These are phyloP conservation scores for Colletotrichum plurivorum DNA, from an alignment of 2,329 filamentous ascomycete species.

Conservation along the genomic window DNA sequence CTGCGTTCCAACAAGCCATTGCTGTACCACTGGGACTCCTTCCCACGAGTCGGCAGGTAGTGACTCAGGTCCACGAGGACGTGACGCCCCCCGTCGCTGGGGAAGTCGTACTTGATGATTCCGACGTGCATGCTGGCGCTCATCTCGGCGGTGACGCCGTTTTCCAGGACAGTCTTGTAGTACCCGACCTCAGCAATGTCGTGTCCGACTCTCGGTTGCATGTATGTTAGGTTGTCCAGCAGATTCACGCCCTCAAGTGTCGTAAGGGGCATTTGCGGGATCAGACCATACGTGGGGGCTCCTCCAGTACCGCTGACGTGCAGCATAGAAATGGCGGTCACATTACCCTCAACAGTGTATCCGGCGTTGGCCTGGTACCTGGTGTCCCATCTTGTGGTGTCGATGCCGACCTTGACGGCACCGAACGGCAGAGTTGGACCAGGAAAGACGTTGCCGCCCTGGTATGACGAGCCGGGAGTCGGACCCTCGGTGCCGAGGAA, in stretches of 20 bases:
- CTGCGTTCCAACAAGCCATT: constrained; percentile 55
- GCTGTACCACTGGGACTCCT: constrained; percentile 57
- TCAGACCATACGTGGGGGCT: constrained; percentile 70
- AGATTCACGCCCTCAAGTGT: constrained; percentile 58
- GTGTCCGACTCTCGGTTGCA: constrained; percentile 54
- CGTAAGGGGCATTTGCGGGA: constrained; percentile 63
- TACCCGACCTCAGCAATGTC: constrained; percentile 67
- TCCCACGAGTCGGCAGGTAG: constrained; percentile 57
- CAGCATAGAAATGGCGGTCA: constrained; percentile 66
- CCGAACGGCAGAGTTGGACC: constrained; percentile 60
- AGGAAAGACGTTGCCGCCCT: constrained; percentile 60
- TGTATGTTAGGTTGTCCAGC: constrained; percentile 63
- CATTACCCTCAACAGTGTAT: constrained; percentile 57
- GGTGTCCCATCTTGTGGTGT: constrained; percentile 49
- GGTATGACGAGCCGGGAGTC: constrained; percentile 57
- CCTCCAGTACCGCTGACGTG: constrained; percentile 72
- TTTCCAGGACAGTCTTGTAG: constrained; percentile 64
- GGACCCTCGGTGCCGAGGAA: constrained; percentile 65
- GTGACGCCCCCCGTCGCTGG: constrained; percentile 54
- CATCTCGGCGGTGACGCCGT: constrained; percentile 64
- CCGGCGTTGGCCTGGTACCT: constrained; percentile 51
- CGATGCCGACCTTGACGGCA: constrained; percentile 60
- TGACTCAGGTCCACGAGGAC: constrained; percentile 64
- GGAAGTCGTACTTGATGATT: constrained; percentile 67
- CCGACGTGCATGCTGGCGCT: constrained; percentile 63